phyloP scores from a whole-genome alignment of 768 basidiomycete species.

The Tulasnella sp. region DNA sequence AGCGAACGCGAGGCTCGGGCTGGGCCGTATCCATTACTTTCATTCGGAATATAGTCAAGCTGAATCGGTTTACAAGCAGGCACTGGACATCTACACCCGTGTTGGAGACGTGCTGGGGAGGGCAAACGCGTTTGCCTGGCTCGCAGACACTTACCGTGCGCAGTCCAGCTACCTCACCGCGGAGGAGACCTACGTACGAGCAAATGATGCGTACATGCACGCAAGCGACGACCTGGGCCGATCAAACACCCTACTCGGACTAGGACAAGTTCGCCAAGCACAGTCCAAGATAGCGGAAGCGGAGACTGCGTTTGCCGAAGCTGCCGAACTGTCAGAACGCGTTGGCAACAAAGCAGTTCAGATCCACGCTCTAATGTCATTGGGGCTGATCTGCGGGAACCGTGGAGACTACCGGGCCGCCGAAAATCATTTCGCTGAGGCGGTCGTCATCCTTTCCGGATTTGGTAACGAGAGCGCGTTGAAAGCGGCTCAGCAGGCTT shows the following conservation, averaged over 20 bases:
- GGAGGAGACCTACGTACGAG: not conserved
- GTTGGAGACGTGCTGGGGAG: not conserved
- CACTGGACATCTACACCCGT: not conserved
- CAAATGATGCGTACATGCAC: not conserved
- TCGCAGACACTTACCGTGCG: not conserved
- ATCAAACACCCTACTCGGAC: not conserved
- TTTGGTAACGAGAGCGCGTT: not conserved
- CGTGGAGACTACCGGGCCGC: not conserved
- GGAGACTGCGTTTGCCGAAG: not conserved
- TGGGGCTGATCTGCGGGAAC: not conserved
- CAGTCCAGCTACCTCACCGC: not conserved
- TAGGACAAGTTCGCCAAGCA: not conserved
- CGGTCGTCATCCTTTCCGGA: not conserved
- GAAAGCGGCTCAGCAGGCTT: not conserved
- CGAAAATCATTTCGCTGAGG: not conserved
- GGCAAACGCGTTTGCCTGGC: not conserved
- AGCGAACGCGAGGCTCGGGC: not conserved
- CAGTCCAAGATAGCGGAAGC: not conserved
- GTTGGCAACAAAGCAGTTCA: not conserved
- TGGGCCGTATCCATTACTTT: not conserved
- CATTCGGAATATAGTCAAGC: not conserved
- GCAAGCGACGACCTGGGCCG: not conserved
- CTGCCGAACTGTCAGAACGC: not conserved
- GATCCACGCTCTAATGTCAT: not conserved
- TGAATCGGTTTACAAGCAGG: not conserved